These are phyloP conservation scores for Phytophthora pseudosyringae DNA, from an alignment of 352 stramenopile genomes.

Conservation along the genomic window DNA sequence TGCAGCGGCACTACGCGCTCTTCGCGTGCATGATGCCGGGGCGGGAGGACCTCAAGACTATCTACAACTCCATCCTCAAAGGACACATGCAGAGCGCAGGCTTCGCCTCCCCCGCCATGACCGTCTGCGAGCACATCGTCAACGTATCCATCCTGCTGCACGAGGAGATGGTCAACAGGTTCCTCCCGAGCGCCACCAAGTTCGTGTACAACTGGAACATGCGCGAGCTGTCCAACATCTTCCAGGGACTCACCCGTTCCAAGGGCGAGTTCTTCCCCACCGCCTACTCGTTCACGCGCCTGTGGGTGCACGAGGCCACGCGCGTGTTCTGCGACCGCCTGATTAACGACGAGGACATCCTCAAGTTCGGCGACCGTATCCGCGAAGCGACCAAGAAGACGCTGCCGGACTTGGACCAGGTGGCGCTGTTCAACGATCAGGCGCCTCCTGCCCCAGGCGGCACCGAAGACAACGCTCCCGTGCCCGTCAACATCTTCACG, in stretches of 20 bases:
- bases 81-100: slow-evolving; percentile 92
- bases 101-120: slow-evolving; percentile 65
- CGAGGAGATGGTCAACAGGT: slow-evolving; percentile 93
- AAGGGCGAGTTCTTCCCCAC: slow-evolving; percentile 94
- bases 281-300: slow-evolving; percentile 81
- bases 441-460: slow-evolving; percentile 30
- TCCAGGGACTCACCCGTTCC: slow-evolving; percentile 94
- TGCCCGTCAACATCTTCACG: slow-evolving; percentile 93
- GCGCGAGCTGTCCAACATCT: slow-evolving; percentile 97
- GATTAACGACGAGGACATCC: slow-evolving; percentile 95
- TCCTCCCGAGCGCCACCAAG: slow-evolving; percentile 96
- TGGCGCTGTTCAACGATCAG: slow-evolving; percentile 83
- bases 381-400: slow-evolving; percentile 94
- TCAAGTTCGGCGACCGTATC: slow-evolving; percentile 93
- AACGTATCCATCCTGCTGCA: slow-evolving; percentile 93
- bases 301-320: slow-evolving; percentile 97
- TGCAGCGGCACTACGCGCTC: slow-evolving; percentile 95
- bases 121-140: slow-evolving; percentile 88
- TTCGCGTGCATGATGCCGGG: slow-evolving; percentile 97
- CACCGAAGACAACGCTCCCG: slow-evolving; percentile 26
- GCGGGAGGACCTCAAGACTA: slow-evolving; percentile 94
- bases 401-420: slow-evolving; percentile 87
- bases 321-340: slow-evolving; percentile 98
- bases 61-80: slow-evolving; percentile 96
- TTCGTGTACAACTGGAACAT: slow-evolving; percentile 99